Evolutionary conservation across 495 filamentous ascomycete species (phyloP), one percentile per base, ranked within the genome.

Genomic region (Saxophila tyrrhenica): DNA sequence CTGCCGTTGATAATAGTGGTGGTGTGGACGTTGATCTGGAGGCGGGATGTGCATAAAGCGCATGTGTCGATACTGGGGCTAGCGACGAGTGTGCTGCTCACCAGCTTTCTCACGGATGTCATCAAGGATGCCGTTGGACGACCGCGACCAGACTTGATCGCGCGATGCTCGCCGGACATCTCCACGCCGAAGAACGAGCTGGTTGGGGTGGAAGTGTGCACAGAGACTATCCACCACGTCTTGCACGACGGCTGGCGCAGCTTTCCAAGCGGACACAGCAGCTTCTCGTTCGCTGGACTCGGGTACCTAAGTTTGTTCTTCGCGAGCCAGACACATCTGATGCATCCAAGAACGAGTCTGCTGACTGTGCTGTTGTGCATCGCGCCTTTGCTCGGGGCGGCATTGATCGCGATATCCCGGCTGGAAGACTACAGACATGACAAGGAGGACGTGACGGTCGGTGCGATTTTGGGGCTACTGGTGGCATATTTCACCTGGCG

Each of bases 401-500:
- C 83, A 2, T 68, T 96, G 73, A 89, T 97, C 58, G 89, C 89
- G 1, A 87, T 95, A 44, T 91, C 85, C n/a, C 78, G 92, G 7
- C 81, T 87, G 48, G 84, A 94, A 64, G 92, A 99, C 66, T 99
- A 99, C 65, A 71, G 92, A 23, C 92, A 99, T 60, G 94, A 97
- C 65, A 85, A 94, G 3, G 95, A 83, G 48, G 92, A 99, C 71
- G 94, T 99, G 19, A 84, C 79, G 22, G 72, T 73, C 16, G 92
- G 92, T 0, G 81, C 78, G 0, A 55, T 85, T 25, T 72, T 99
- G 13, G 92, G 92, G 1, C 75, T 83, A 57, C 64, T 72, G 7
- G 71, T 96, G 10, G 82, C 86, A 17, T 85, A 84, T 62, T 94
- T 89, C 69, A 88, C 83, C 22, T 98, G 95, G 62, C 71, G 87